Conservation (phyloP, 2,329 filamentous ascomycete species). For the Cladosporium sp. region DNA sequence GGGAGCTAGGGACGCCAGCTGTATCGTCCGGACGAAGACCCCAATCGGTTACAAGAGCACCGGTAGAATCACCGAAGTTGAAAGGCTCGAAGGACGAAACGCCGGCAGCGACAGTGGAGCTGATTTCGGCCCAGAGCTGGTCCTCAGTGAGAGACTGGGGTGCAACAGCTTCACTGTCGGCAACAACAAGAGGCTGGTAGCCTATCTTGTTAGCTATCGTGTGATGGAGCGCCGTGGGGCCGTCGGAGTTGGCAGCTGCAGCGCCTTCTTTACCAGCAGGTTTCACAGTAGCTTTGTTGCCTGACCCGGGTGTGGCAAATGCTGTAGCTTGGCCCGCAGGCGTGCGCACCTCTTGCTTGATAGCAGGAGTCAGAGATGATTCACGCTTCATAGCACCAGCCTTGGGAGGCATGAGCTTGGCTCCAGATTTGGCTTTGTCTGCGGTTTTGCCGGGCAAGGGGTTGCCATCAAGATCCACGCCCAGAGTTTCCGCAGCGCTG, state of each 20-base stretch:
- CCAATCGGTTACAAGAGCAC: conserved; percentile 22
- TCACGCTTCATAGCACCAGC: conserved; percentile 37
- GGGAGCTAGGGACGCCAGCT: conserved; percentile 21
- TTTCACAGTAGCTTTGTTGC: conserved; percentile 23
- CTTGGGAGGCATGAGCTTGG: not conserved
- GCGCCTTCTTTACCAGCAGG: conserved; percentile 25
- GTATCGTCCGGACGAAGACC: conserved; percentile 25
- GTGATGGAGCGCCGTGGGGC: conserved; percentile 34
- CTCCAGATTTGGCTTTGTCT: conserved; percentile 30
- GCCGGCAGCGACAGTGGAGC: conserved; percentile 31
- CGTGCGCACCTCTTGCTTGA: conserved; percentile 21
- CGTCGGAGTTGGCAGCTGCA: conserved; percentile 22
- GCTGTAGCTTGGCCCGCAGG: conserved; percentile 30
- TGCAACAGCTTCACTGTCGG: not conserved
- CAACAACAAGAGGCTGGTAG: conserved; percentile 16
- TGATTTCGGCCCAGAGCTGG: conserved; percentile 21
- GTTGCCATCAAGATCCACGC: conserved; percentile 50
- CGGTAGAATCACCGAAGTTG: conserved; percentile 14
- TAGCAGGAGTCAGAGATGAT: conserved; percentile 19
- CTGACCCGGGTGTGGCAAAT: conserved; percentile 23
- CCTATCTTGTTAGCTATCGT: conserved; percentile 33
- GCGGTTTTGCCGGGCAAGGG: conserved; percentile 20
- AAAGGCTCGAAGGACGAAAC: conserved; percentile 6
- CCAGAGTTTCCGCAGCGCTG: conserved; percentile 49
- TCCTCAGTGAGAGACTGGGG: not conserved